These are phyloP conservation scores for Leccinellum luteum DNA, from an alignment of 768 basidiomycete species.

Conservation along the genomic window DNA sequence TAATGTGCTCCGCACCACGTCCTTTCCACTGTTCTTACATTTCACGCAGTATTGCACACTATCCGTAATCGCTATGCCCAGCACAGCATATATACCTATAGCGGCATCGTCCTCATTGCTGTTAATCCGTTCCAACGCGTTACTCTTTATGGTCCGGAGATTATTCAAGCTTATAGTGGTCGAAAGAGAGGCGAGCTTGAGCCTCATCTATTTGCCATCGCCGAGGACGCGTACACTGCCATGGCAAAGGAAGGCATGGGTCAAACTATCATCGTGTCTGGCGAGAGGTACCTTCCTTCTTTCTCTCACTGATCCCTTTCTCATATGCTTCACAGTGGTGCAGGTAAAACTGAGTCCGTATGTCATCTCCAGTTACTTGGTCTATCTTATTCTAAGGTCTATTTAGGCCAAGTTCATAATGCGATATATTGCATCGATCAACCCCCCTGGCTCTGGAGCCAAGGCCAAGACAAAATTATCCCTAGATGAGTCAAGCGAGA, in stretches of 20 bases:
- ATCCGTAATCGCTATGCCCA: constrained; percentile 96
- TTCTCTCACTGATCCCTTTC: constrained; percentile 1
- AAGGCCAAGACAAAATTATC: constrained; percentile 69
- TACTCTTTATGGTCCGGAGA: constrained; percentile 93
- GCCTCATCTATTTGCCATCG: constrained; percentile 97
- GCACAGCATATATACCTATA: constrained; percentile 98
- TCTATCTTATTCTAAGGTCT: constrained; percentile 4
- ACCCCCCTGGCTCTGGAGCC: constrained; percentile 65
- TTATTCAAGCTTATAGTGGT: constrained; percentile 95
- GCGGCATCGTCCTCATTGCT: constrained; percentile 97
- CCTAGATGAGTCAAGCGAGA: constrained; percentile 86
- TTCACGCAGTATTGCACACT: constrained; percentile 79
- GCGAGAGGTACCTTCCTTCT: constrained; percentile 72
- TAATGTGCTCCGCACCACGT: constrained; percentile 33
- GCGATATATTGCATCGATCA: constrained; percentile 97
- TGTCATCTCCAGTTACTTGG: constrained; percentile 22
- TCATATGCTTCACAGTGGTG: constrained; percentile 64
- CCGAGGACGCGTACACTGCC: constrained; percentile 97
- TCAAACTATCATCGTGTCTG: constrained; percentile 98
- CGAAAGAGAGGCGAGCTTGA: constrained; percentile 91
- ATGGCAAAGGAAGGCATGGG: constrained; percentile 94
- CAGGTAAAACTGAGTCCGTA: constrained; percentile 98
- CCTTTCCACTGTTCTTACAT: neutral
- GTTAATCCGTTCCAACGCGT: constrained; percentile 99
- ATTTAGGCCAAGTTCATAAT: constrained; percentile 95